Base-by-base conservation (phyloP, 331 rosid genomes). In the Malus hybrid region DNA sequence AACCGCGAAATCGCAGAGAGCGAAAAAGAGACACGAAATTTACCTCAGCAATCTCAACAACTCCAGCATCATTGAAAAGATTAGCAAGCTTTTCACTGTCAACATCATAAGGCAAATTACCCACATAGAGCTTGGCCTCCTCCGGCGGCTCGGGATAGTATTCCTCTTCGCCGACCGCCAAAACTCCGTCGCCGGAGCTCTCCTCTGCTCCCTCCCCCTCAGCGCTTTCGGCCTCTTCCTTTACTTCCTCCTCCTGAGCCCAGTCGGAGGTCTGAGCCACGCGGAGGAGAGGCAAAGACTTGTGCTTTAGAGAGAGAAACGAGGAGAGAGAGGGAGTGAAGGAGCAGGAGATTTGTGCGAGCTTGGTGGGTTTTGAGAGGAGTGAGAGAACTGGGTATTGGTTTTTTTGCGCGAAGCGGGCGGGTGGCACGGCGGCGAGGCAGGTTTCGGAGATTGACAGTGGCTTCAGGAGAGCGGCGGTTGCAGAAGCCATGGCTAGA, bases 31-130 rank as follows among this genome's bases (percentile, higher is more conserved):
- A n/a, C 15, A 27, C 10, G 6, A 60, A 76, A 28, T 72, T 70
- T 66, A 83, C 86, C 86, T 83, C 86, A 67, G 86, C 83, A 59
- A 83, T 83, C 65, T 83, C 86, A 27, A 83, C 86, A 71, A 83
- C 22, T 16, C 86, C 86, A 61, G 83, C 86, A 29, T 83, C 71
- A 64, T 76, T 79, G 62, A 83, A 83, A 46, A 71, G 63, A 56
- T 74, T 52, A 70, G 86, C 86, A 39, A 83, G 86, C 5, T 54
- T 75, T 75, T 79, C 86, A 71, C 86, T 78, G 60, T 75, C 86
- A 34, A 79, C 80, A 48, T 83, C 86, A 60, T 55, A 83, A 33
- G 86, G 86, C 66, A 83, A 67, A 61, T 83, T 83, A 15, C 86
- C 86, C 75, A 83, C 86, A 67, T 74, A 83, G 56, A 83, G 86